Conservation (phyloP, 495 filamentous ascomycete species). For the Parmelia sp. region DNA sequence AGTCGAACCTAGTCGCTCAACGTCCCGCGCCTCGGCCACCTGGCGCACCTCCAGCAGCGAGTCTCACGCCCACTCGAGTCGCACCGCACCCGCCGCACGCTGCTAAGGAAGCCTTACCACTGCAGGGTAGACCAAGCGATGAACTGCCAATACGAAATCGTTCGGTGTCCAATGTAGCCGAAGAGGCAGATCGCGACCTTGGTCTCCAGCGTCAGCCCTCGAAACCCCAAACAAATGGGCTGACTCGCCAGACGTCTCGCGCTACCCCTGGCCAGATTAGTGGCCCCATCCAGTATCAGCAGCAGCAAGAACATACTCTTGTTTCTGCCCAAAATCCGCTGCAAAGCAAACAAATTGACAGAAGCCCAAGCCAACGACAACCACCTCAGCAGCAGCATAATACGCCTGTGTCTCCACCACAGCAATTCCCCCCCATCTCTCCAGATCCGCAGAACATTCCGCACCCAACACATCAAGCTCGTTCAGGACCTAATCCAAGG, state of each 20-base stretch:
- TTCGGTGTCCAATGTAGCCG: constrained; percentile 21
- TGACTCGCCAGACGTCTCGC: constrained; percentile 30
- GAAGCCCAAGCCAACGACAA: constrained; percentile 58
- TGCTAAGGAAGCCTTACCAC: constrained; percentile 49
- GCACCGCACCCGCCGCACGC: constrained; percentile 45
- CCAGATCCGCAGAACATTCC: constrained; percentile 54
- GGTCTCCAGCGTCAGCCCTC: constrained; percentile 39
- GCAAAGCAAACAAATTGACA: constrained; percentile 48
- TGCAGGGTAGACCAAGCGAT: constrained; percentile 47
- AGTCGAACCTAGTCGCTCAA: constrained; percentile 28
- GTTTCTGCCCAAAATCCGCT: constrained; percentile 65
- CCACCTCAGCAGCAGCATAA: constrained; percentile 34
- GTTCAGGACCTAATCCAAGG: constrained; percentile 47
- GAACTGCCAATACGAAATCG: constrained; percentile 36
- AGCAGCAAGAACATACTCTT: constrained; percentile 78
- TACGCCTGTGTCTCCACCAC: constrained; percentile 40
- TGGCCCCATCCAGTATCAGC: constrained; percentile 61
- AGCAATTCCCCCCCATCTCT: constrained; percentile 38
- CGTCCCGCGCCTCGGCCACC: constrained; percentile 51
- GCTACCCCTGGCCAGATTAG: constrained; percentile 31
- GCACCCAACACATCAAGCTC: constrained; percentile 38
- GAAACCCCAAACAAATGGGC: constrained; percentile 38
- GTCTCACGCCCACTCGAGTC: constrained; percentile 36
- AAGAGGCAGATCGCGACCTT: constrained; percentile 16
- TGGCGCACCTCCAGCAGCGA: constrained; percentile 61